Evolutionary conservation across 2,329 filamentous ascomycete genomes (phyloP).

Genomic region (Fusarium clavum): DNA sequence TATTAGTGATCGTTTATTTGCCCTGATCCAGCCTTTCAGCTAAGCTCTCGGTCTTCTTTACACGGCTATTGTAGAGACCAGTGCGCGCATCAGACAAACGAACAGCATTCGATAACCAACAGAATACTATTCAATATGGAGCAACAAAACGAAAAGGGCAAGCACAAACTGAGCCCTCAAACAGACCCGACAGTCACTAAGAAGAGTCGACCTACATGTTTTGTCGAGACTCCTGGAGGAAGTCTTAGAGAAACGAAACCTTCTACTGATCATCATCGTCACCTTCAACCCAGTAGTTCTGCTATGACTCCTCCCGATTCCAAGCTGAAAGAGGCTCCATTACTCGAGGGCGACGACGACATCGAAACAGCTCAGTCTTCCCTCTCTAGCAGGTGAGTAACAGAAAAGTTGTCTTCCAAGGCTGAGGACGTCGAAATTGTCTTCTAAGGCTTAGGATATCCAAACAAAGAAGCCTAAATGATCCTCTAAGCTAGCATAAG

Average conservation of each 20-base stretch:
- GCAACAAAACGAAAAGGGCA: constrained; percentile 4
- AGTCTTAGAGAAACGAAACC: constrained; percentile 28
- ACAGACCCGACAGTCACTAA: constrained; percentile 8
- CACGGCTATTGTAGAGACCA: constrained; percentile 1
- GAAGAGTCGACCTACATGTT: constrained; percentile 15
- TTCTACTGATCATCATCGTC: background rate
- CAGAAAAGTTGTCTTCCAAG: background rate
- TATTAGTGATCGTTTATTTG: background rate
- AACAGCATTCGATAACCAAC: background rate
- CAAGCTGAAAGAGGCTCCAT: background rate
- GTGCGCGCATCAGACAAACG: background rate
- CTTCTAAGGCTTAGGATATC: background rate
- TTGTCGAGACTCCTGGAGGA: constrained; percentile 34
- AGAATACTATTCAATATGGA: constrained; percentile 11
- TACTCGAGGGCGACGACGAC: background rate
- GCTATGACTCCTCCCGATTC: background rate
- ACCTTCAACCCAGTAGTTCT: background rate
- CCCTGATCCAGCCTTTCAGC: no score
- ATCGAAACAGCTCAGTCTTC: background rate
- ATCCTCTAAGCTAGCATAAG: background rate
- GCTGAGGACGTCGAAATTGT: background rate
- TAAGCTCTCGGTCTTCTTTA: background rate
- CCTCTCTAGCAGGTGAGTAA: background rate
- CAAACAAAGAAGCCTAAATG: background rate
- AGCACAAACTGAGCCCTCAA: constrained; percentile 31